Base-by-base conservation (phyloP, 2,329 filamentous ascomycete genomes). In the Verticillium albo-atrum region DNA sequence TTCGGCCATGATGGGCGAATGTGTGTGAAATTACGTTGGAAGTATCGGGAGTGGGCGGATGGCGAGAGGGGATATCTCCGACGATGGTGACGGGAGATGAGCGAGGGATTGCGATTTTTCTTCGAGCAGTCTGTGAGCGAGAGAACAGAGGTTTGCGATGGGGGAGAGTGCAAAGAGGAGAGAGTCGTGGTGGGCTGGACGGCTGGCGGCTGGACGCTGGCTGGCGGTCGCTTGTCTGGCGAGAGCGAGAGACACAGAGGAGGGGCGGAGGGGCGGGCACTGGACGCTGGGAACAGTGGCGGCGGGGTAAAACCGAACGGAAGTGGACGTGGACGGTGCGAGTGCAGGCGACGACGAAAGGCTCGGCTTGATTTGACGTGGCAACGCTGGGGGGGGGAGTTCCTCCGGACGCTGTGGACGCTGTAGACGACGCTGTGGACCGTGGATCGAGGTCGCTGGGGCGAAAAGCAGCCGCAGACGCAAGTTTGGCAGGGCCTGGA, bases 1-100 rank as follows among this genome's bases (percentile, higher is more conserved):
- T 84, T 99, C 95, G 76, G 95, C 95, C 95, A 99, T 98, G 75
- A 73, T 88, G 85, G 74, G 42, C 42, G 42, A 25, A 3, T 32
- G 30, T 47, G 42, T 47, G 42, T 7, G 42, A n/a, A 23, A 47
- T 14, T 14, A 25, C n/a, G 42, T 4, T 23, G 42, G 17, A 23
- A 47, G 10, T 47, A 23, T 47, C 42, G 20, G 7, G 2, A 14
- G 4, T 23, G 42, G 42, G 42, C 3, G 25, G 2, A 14, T 20
- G 20, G 20, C n/a, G n/a, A 23, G 7, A n/a, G 17, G 10, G 42
- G 20, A 1, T 12, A 20, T 47, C 14, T 47, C 20, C n/a, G 9
- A 23, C 42, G 14, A 23, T 12, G 42, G 17, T 47, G 37, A n/a
- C 7, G 37, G n/a, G 17, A 23, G n/a, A n/a, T 12, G 6, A 17